Percentiles rank a stretch among this genome's conserved stretches.
phyloP scores from a whole-genome alignment of 2,329 filamentous ascomycete genomes.

The Fusarium multiceps region DNA sequence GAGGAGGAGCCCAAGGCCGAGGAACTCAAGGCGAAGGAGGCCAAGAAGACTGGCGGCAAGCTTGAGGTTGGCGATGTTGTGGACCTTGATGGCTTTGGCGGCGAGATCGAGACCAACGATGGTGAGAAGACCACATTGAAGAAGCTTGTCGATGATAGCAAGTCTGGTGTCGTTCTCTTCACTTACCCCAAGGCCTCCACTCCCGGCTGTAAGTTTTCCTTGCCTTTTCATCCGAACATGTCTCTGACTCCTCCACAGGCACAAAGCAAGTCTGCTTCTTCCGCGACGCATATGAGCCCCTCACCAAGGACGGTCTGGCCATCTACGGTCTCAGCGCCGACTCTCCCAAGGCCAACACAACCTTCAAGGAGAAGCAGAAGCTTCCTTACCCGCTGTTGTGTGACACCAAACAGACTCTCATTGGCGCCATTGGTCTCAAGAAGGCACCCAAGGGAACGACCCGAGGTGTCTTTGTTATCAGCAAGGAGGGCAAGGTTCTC shows the following conservation, averaged over 20 bases:
- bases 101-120: constrained; percentile 86
- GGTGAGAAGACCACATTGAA: constrained; percentile 83
- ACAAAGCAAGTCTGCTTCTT: constrained; percentile 94
- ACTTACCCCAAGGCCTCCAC: constrained; percentile 97
- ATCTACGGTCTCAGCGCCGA: constrained; percentile 93
- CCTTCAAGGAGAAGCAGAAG: constrained; percentile 91
- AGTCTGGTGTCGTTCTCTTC: constrained; percentile 88
- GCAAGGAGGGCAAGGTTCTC: constrained; percentile 84
- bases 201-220: constrained; percentile 80
- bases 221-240: neutral
- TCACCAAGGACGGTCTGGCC: constrained; percentile 81
- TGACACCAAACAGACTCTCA: constrained; percentile 79
- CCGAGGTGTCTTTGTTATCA: constrained; percentile 88
- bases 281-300: constrained; percentile 81
- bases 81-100: constrained; percentile 69
- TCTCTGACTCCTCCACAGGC: constrained; percentile 64
- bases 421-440: constrained; percentile 88
- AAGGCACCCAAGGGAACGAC: constrained; percentile 83
- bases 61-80: constrained; percentile 67
- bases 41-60: constrained; percentile 47
- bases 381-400: constrained; percentile 90
- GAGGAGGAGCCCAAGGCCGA: constrained; percentile 37
- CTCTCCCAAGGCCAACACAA: constrained; percentile 89
- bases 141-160: constrained; percentile 83
- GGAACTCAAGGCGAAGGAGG: constrained; percentile 53